Conservation (phyloP, 441 rosid species). For the Gossypium lobatum region DNA sequence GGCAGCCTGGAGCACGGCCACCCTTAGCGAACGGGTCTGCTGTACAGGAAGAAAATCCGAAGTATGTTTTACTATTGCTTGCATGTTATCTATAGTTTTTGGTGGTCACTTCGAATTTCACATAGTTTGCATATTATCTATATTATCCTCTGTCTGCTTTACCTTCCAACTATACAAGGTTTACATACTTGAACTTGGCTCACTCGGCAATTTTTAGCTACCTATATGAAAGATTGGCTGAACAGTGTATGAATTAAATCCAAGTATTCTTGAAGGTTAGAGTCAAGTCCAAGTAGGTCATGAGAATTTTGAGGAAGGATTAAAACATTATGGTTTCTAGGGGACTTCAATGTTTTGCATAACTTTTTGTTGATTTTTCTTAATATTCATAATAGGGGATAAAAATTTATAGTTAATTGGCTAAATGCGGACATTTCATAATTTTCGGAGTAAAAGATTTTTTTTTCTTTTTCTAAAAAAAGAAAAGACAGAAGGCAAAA, state of each 20-base stretch:
- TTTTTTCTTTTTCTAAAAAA: too few relatives aligned
- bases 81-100: slow-evolving; percentile 3
- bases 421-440: neutral
- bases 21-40: slow-evolving; percentile 52
- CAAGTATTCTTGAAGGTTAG: neutral
- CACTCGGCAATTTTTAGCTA: neutral
- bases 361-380: neutral
- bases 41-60: slow-evolving; percentile 57
- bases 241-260: neutral
- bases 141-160: neutral
- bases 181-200: neutral
- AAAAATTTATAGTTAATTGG: too few relatives aligned
- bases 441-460: neutral
- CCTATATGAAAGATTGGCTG: neutral
- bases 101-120: neutral
- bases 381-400: neutral
- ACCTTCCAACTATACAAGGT: neutral
- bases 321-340: neutral
- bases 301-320: neutral
- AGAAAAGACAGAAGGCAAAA: too few relatives aligned
- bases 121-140: neutral
- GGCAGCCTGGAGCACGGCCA: slow-evolving; percentile 65
- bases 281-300: neutral
- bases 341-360: neutral
- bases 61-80: slow-evolving; percentile 32